Evolutionary conservation across 345 rosid species (phyloP).

Genomic region (Gossypium thurberi): DNA sequence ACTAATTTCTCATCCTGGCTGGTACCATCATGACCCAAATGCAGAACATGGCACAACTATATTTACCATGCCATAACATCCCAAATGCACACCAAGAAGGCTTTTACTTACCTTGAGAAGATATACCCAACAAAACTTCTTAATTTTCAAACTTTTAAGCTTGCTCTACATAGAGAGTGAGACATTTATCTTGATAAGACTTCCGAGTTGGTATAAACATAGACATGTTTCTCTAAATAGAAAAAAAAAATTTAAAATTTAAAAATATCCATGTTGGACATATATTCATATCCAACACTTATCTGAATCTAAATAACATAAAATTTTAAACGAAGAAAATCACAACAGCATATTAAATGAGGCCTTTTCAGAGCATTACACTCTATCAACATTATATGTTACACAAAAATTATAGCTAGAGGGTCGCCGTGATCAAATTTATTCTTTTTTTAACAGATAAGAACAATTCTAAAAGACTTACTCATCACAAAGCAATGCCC

Average conservation of each 20-base stretch:
- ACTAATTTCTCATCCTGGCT: not conserved
- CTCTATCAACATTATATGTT: not conserved
- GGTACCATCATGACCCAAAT: not conserved
- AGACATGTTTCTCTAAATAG: no score
- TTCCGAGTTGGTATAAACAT: no score
- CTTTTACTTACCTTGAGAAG: not conserved
- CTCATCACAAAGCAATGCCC: constrained; percentile 67
- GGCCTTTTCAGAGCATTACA: not conserved
- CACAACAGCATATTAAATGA: not conserved
- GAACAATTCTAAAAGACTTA: constrained; percentile 13
- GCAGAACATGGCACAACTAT: not conserved
- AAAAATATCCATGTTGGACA: no score
- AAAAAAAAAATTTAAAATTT: no score
- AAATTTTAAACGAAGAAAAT: not conserved
- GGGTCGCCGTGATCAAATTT: not conserved
- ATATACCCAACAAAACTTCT: not conserved
- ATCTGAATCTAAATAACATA: no score
- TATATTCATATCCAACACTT: no score
- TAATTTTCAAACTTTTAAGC: not conserved
- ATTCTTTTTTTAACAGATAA: not conserved
- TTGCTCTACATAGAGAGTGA: not conserved
- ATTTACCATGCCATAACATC: not conserved
- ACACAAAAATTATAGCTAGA: not conserved
- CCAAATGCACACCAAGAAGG: not conserved
- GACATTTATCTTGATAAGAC: not conserved